Conservation (phyloP, 1,284 basidiomycete genomes). For the Schizopora paradoxa region DNA sequence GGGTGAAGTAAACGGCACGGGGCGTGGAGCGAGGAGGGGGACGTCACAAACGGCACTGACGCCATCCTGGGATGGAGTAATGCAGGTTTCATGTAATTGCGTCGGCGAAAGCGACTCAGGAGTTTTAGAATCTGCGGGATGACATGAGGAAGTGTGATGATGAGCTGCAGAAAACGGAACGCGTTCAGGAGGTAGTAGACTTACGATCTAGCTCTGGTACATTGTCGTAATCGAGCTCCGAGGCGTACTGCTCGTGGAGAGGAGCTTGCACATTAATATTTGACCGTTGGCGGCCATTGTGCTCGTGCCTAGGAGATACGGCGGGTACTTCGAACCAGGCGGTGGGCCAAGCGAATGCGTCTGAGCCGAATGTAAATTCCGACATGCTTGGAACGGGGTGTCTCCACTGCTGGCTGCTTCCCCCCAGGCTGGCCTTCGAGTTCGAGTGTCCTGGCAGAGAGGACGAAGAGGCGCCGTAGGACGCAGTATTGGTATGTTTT, state of each 20-base stretch:
- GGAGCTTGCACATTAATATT: neutral
- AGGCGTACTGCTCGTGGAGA: too few species aligned
- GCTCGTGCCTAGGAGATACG: neutral
- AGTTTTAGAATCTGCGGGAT: constrained; percentile 12
- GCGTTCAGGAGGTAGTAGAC: constrained; percentile 3
- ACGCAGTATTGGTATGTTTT: too few species aligned
- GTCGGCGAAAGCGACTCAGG: constrained; percentile 15
- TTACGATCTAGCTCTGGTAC: constrained; percentile 15
- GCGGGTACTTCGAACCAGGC: constrained; percentile 17
- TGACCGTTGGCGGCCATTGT: neutral
- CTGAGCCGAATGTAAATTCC: too few species aligned
- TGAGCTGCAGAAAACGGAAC: neutral
- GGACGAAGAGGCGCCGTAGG: too few species aligned
- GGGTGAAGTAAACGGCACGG: constrained; percentile 13
- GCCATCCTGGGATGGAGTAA: constrained; percentile 9
- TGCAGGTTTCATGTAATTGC: constrained; percentile 12
- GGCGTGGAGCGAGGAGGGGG: constrained; percentile 8
- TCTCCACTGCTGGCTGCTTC: too few species aligned
- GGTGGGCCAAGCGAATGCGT: constrained; percentile 16
- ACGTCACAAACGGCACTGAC: constrained; percentile 12
- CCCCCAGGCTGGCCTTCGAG: too few species aligned
- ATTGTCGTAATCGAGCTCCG: too few species aligned
- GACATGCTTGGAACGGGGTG: too few species aligned
- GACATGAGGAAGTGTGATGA: neutral
- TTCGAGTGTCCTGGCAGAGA: too few species aligned